Evolutionary conservation across 768 basidiomycete genomes (phyloP), one percentile per base, ranked within the genome.

Genomic region (Tubosaeta brunneosetosa): DNA sequence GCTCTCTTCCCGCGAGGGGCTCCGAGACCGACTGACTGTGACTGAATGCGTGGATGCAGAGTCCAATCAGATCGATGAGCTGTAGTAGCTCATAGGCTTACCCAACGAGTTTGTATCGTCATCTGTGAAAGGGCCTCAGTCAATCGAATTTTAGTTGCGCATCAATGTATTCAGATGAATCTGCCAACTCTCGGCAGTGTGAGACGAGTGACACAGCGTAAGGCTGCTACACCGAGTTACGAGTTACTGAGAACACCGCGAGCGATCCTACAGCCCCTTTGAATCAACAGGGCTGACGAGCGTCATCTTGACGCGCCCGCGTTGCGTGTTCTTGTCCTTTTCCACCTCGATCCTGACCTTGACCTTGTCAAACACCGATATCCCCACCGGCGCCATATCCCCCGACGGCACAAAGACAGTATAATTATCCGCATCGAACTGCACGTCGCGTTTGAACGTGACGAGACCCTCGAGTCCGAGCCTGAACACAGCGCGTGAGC

Each of bases 401-500:
- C 19, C 34, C 4, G 10, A 2, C 7, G 88, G 87, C 4, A 97
- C 74, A 0, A 82, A 81, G 48, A 98, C 81, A 2, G 82, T 83
- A 66, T 95, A 97, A 59, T 87, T 87, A 34, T 98, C 95, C 16
- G 92, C 83, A 60, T 99, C 93, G 63, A 94, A 97, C 48, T 85
- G 79, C 50, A 83, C 88, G 52, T 91, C 88, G 12, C 83, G 82
- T 74, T 94, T 94, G 81, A 99, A 97, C 62, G 84, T 91, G 55
- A 99, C 85, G 26, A 99, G 74, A 0, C 97, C 97, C 69, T 97
- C 94, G 46, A 99, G 79, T 4, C 95, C 95, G 48, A 97, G 79
- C 65, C 94, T 95, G 61, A 42, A 29, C 32, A 9, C 47, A 8
- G 5, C 42, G 8, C 17, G 14, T 43, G 3, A 50, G 31, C 5